Evolutionary conservation across 495 filamentous ascomycete species (phyloP).

Genomic region (Penicillium paradoxum): DNA sequence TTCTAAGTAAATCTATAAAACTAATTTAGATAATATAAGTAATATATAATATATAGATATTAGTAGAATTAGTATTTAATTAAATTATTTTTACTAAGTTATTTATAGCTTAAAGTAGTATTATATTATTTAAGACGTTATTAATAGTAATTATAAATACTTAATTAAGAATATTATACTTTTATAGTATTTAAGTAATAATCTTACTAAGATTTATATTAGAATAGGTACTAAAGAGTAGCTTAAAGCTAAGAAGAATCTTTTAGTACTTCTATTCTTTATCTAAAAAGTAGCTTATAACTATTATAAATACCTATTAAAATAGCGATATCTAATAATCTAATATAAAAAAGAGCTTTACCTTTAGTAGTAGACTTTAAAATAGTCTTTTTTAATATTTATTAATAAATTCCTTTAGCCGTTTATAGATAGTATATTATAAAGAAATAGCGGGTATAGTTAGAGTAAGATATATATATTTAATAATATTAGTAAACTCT

Average conservation of each 20-base stretch:
- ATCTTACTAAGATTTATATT: neutral
- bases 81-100: neutral
- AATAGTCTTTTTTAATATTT: neutral
- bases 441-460: neutral
- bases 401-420: neutral
- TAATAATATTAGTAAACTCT: neutral
- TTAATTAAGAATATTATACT: neutral
- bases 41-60: neutral
- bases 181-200: neutral
- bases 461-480: neutral
- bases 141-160: neutral
- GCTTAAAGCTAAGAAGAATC: neutral
- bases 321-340: neutral
- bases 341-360: neutral
- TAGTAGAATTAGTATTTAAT: neutral
- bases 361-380: too few species aligned
- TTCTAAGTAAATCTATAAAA: neutral
- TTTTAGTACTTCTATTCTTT: neutral
- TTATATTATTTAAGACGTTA: neutral
- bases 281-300: neutral
- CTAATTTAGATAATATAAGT: neutral
- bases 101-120: neutral
- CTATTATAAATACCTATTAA: neutral
- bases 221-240: neutral
- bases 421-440: neutral